Conservation (phyloP, 331 rosid genomes). For the Pyracantha coccinea region DNA sequence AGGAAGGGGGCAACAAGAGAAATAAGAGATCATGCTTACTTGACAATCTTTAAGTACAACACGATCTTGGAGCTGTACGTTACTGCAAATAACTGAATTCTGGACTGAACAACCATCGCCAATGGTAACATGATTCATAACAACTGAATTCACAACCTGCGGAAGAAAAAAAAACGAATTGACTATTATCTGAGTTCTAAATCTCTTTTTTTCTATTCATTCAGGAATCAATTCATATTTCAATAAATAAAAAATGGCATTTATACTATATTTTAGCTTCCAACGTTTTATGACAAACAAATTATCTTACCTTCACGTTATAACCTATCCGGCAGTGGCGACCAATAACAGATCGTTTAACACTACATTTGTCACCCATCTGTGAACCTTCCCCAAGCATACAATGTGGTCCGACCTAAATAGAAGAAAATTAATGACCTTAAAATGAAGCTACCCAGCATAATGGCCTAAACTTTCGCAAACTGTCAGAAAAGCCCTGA, state of each 20-base stretch:
- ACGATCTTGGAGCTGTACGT: conserved; percentile 93
- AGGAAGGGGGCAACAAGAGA: background rate
- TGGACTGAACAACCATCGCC: conserved; percentile 86
- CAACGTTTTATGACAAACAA: conserved; percentile 3
- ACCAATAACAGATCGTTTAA: conserved; percentile 94
- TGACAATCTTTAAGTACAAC: conserved; percentile 85
- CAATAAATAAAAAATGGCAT: background rate
- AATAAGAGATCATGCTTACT: conserved; percentile 29
- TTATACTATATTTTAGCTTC: background rate
- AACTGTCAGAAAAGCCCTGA: background rate
- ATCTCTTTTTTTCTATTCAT: background rate
- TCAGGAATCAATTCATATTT: background rate
- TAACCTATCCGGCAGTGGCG: conserved; percentile 99
- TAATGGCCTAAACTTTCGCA: conserved; percentile 2
- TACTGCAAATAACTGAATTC: conserved; percentile 93
- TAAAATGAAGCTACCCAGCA: background rate
- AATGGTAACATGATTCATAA: conserved; percentile 91
- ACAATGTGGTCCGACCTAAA: conserved; percentile 97
- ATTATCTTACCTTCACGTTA: conserved; percentile 69
- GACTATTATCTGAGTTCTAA: background rate
- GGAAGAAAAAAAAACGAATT: background rate
- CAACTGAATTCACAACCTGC: conserved; percentile 84
- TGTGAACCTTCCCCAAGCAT: conserved; percentile 98
- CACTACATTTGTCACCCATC: conserved; percentile 98
- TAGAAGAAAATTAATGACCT: conserved; percentile 12